Base-by-base conservation (phyloP, 2,329 filamentous ascomycete genomes). In the Lasiodiplodia hormozganensis region DNA sequence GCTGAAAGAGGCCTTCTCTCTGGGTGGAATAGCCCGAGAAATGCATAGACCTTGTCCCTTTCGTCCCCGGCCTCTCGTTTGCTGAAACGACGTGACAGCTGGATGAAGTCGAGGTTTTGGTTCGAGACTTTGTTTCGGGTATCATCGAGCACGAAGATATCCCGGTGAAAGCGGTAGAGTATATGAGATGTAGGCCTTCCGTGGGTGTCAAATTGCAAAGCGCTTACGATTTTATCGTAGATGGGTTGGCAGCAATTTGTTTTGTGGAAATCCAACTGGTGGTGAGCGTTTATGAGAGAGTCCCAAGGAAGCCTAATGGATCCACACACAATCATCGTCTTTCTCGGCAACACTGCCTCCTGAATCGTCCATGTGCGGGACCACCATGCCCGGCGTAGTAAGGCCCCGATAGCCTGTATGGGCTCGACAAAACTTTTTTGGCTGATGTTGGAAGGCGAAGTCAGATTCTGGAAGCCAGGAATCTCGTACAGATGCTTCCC, bases 371-470 rank as follows among this genome's bases (percentile, higher is more conserved):
- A 62, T 1, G 49, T 49, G 10, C 58, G 58, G 1, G 28, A 8
- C 43, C 58, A 62, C 58, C 58, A 62, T 11, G 58, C 14, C 4
- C 43, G 58, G 7, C 58, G 58, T 8, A 62, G 18, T 12, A 62
- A 40, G 16, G 58, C 23, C 18, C 38, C 21, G 3, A 62, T 18
- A 1, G 58, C 58, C 16, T 62, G 58, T 21, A 62, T 49, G 14
- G 38, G 58, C 28, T 62, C 58, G 6, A 62, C 40, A 14, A 62
- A 62, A 4, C 16, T 38, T 4, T 2, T 21, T 8, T 47, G 18
- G 2, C 14, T 40, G 11, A 16, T 12, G n/a, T 31, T 31, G 7
- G 12, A 31, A 2, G 10, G 38, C 21, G 43, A 62, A 1, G 5
- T 25, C 10, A 58, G 34, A 12, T 14, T 49, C 5, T 1, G 11